These are phyloP conservation scores for Chlorella sp. DNA, from an alignment of 139 green algal species.

Conservation along the genomic window DNA sequence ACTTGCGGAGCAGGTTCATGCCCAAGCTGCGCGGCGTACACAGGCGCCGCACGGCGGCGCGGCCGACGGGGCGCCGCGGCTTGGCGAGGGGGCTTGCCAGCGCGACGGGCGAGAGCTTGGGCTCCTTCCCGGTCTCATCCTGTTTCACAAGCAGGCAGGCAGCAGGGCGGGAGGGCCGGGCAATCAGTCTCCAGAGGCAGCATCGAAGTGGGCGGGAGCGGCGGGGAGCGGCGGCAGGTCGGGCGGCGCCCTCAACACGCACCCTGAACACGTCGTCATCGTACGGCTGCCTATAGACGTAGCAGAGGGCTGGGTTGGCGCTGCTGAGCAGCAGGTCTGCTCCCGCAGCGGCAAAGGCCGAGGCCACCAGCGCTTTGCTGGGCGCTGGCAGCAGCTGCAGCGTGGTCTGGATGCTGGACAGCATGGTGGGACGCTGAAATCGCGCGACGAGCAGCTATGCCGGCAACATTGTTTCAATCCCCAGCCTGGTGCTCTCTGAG, in stretches of 20 bases:
- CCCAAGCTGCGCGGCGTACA: not conserved
- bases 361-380: conserved; percentile 21
- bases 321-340: not conserved
- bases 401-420: too few species aligned
- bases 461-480: not conserved
- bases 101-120: too few species aligned
- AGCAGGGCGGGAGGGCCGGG: not conserved
- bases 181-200: not conserved
- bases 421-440: too few species aligned
- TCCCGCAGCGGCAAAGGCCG: conserved; percentile 1
- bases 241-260: not conserved
- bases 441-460: too few species aligned
- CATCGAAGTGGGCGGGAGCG: not conserved
- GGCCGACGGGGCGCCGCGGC: conserved; percentile 15
- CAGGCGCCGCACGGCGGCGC: not conserved
- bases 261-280: conserved; percentile 41
- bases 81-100: conserved; percentile 3
- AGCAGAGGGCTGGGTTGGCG: conserved; percentile 14
- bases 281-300: conserved; percentile 9
- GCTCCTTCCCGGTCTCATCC: not conserved
- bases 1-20: conserved; percentile 22
- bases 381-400: conserved; percentile 23
- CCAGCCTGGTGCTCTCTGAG: not conserved
- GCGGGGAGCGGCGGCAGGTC: not conserved
- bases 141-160: not conserved